Percentiles rank a stretch among this genome's conserved stretches.
Conservation (phyloP, 2,329 filamentous ascomycete species). For the Nothophoma quercina region DNA sequence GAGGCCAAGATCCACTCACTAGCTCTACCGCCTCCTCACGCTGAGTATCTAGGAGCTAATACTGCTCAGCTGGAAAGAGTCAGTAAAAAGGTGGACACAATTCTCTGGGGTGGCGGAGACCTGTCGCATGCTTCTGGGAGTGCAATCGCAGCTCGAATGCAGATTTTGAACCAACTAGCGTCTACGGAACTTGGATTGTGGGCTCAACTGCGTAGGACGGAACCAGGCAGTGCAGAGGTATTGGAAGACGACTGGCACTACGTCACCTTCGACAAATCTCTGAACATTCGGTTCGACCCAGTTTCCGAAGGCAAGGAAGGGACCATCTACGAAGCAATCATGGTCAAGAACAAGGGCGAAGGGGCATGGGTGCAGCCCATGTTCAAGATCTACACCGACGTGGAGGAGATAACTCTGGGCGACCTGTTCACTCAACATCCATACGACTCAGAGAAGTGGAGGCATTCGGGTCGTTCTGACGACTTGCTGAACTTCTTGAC, state of each 20-base stretch:
- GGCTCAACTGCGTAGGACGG: not conserved
- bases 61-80: not conserved
- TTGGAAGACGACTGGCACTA: not conserved
- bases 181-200: not conserved
- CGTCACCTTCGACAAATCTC: not conserved
- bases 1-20: not conserved
- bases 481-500: not conserved
- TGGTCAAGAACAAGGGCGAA: not conserved
- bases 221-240: too few relatives aligned
- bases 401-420: not conserved
- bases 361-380: not conserved
- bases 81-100: not conserved
- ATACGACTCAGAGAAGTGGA: not conserved
- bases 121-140: not conserved
- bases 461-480: not conserved
- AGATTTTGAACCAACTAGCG: not conserved
- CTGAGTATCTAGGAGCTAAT: not conserved
- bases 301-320: not conserved
- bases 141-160: not conserved
- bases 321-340: not conserved
- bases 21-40: not conserved
- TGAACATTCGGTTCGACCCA: not conserved
- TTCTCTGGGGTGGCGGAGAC: not conserved
- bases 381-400: not conserved
- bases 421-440: not conserved